These are phyloP conservation scores for Candida koratica DNA, from an alignment of 805 yeast genomes.

Conservation along the genomic window DNA sequence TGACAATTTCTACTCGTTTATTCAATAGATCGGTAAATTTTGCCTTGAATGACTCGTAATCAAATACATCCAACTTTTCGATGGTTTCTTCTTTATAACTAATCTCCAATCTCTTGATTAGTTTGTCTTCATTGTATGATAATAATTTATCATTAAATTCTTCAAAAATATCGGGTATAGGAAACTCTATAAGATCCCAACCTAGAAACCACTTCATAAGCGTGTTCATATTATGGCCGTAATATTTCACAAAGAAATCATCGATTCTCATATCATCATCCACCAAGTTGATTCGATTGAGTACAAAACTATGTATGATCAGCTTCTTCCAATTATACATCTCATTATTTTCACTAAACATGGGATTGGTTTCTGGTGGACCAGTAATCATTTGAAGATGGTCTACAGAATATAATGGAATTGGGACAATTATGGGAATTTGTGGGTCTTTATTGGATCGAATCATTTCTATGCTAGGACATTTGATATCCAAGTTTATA, in stretches of 20 bases:
- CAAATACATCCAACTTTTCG: slow-evolving; percentile 15
- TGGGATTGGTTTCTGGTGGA: slow-evolving; percentile 9
- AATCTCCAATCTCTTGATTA: slow-evolving; percentile 19
- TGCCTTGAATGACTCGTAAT: slow-evolving; percentile 26
- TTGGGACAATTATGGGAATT: slow-evolving; percentile 35
- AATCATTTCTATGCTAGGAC: slow-evolving; percentile 36
- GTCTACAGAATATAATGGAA: slow-evolving; percentile 22
- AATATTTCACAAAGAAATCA: slow-evolving; percentile 22
- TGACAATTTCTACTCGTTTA: slow-evolving; percentile 21
- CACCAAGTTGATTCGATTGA: slow-evolving; percentile 26
- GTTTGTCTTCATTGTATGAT: slow-evolving; percentile 21
- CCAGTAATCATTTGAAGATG: slow-evolving; percentile 18
- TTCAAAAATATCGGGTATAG: slow-evolving; percentile 16
- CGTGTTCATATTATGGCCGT: slow-evolving; percentile 27
- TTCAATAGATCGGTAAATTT: slow-evolving; percentile 27
- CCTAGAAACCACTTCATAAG: slow-evolving; percentile 25
- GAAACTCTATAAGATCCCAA: slow-evolving; percentile 20
- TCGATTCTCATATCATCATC: slow-evolving; percentile 13
- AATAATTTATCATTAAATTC: slow-evolving; percentile 21
- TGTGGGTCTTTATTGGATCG: slow-evolving; percentile 19
- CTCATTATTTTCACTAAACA: slow-evolving; percentile 16
- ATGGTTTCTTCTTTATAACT: slow-evolving; percentile 13
- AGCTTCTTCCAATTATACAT: slow-evolving; percentile 31
- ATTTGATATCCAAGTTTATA: slow-evolving; percentile 24
- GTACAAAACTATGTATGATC: slow-evolving; percentile 26